These are phyloP conservation scores for Arthrobotrys sinensis DNA, from an alignment of 2,329 filamentous ascomycete species.

Conservation along the genomic window DNA sequence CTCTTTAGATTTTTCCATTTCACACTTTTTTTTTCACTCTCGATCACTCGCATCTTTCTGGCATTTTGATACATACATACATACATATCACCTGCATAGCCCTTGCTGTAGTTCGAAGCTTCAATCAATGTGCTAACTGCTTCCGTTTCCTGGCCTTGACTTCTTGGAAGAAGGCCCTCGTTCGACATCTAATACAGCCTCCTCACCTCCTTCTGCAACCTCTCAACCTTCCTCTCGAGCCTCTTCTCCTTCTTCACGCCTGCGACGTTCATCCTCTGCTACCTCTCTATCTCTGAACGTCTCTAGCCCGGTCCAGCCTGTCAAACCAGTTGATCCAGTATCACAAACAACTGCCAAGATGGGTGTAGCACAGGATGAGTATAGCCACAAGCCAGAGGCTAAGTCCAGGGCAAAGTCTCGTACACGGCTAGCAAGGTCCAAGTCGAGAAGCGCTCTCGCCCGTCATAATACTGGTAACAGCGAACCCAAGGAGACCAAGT, in stretches of 20 bases:
- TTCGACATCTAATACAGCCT: slow-evolving; percentile 60
- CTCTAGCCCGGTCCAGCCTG: slow-evolving; percentile 31
- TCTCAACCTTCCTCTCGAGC: slow-evolving; percentile 60
- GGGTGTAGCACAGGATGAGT: slow-evolving; percentile 60
- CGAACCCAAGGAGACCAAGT: slow-evolving; percentile 55
- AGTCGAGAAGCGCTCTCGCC: slow-evolving; percentile 54
- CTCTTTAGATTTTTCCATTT: slow-evolving; percentile 18
- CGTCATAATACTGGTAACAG: slow-evolving; percentile 59
- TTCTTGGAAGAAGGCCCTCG: slow-evolving; percentile 31
- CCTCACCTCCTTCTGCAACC: slow-evolving; percentile 46
- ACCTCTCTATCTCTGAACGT: slow-evolving; percentile 44
- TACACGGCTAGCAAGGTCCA: slow-evolving; percentile 54
- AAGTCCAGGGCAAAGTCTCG: slow-evolving; percentile 57
- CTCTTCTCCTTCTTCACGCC: slow-evolving; percentile 44
- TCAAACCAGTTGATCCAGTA: slow-evolving; percentile 49
- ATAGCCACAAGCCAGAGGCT: slow-evolving; percentile 48
- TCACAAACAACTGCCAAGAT: slow-evolving; percentile 51
- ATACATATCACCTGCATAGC: slow-evolving; percentile 59
- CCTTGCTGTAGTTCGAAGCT: slow-evolving; percentile 46
- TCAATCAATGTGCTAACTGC: slow-evolving; percentile 59
- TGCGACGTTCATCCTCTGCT: slow-evolving; percentile 59
- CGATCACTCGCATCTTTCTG: slow-evolving; percentile 42
- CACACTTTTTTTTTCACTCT: slow-evolving; percentile 6
- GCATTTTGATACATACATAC: slow-evolving; percentile 47
- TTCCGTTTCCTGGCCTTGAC: slow-evolving; percentile 48